Percentiles rank a stretch among this genome's conserved stretches.
Evolutionary conservation across 164 flowering plant species (phyloP).

Genomic region (Platanus orientalis): DNA sequence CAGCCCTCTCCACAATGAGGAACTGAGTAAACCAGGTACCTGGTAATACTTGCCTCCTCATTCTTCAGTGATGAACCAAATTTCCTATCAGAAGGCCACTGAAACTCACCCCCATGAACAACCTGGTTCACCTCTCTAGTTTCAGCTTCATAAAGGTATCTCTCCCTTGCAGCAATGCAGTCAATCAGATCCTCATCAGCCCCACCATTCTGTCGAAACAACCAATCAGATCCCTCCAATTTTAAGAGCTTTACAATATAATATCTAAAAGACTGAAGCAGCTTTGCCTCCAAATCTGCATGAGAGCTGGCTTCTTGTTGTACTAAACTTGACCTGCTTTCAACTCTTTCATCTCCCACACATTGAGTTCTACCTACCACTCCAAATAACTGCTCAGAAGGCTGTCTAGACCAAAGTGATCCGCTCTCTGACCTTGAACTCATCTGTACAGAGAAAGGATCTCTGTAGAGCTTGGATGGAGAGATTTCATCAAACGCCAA

Average conservation of each 20-base stretch:
- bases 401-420: conserved; percentile 87
- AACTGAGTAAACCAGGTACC: conserved; percentile 38
- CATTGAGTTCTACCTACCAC: conserved; percentile 42
- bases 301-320: conserved; percentile 28
- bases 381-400: conserved; percentile 84
- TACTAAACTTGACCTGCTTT: conserved; percentile 18
- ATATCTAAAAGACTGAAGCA: conserved; percentile 69
- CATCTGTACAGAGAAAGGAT: conserved; percentile 38
- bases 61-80: conserved; percentile 32
- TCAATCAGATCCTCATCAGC: conserved; percentile 90
- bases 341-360: conserved; percentile 18
- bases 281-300: conserved; percentile 54
- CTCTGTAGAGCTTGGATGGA: conserved; percentile 53
- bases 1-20: conserved; percentile 91
- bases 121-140: conserved; percentile 35
- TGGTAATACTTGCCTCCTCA: conserved; percentile 33
- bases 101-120: conserved; percentile 32
- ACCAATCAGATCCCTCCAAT: conserved; percentile 92
- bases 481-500: conserved; percentile 55
- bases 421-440: conserved; percentile 35
- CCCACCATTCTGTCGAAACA: conserved; percentile 82
- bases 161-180: conserved; percentile 85
- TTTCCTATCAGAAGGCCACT: conserved; percentile 32
- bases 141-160: conserved; percentile 60
- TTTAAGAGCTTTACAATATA: conserved; percentile 72